phyloP scores from a whole-genome alignment of 441 rosid species.

The Cnidoscolus chayamansa region DNA sequence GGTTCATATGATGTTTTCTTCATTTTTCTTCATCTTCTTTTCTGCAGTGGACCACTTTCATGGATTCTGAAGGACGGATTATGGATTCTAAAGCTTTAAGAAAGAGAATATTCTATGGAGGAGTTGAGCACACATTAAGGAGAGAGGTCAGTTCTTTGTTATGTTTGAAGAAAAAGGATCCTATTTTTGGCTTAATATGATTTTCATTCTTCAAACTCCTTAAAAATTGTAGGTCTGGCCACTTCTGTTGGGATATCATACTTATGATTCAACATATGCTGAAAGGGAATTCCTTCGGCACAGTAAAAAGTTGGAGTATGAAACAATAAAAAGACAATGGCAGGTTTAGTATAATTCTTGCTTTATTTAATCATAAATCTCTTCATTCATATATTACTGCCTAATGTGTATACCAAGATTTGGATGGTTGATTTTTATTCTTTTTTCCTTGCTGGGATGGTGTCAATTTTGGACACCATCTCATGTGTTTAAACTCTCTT shows the following conservation, averaged over 20 bases:
- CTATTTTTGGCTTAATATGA: slow-evolving; percentile 22
- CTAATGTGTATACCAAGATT: not conserved
- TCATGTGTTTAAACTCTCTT: not conserved
- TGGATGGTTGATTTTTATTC: not conserved
- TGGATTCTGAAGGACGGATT: slow-evolving; percentile 89
- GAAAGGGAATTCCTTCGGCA: slow-evolving; percentile 75
- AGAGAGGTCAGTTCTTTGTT: slow-evolving; percentile 61
- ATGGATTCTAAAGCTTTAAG: slow-evolving; percentile 64
- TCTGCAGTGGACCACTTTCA: slow-evolving; percentile 73
- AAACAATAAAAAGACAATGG: slow-evolving; percentile 83
- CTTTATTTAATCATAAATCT: slow-evolving; percentile 4
- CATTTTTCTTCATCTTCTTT: slow-evolving; percentile 4
- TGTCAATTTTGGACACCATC: not conserved
- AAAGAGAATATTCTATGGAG: slow-evolving; percentile 93
- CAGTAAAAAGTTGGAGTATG: slow-evolving; percentile 62
- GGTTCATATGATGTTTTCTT: slow-evolving; percentile 9
- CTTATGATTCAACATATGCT: slow-evolving; percentile 78
- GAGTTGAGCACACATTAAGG: slow-evolving; percentile 70
- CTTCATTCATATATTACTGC: not conserved
- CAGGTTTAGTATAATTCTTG: slow-evolving; percentile 53
- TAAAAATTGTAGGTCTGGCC: slow-evolving; percentile 71
- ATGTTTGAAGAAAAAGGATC: slow-evolving; percentile 11
- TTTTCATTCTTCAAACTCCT: slow-evolving; percentile 24
- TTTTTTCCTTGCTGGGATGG: not conserved
- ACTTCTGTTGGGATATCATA: slow-evolving; percentile 76